Percentiles rank a stretch among this genome's conserved stretches.
phyloP scores from a whole-genome alignment of 805 yeast genomes.

The Isabelozyma pseudorhagii region DNA sequence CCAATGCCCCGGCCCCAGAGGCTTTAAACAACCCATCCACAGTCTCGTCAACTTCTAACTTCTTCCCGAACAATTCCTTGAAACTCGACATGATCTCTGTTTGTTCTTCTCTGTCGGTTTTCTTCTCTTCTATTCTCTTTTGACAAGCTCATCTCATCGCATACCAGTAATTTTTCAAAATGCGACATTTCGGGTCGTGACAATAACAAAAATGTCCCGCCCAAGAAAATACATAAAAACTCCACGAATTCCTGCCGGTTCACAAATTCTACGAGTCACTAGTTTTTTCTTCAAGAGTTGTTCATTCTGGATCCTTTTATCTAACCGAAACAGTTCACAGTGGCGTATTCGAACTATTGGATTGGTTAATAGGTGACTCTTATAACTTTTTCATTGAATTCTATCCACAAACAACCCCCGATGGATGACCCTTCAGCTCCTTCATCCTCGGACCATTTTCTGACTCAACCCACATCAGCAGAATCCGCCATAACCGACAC shows the following conservation, averaged over 20 bases:
- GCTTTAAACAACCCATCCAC: slow-evolving; percentile 29
- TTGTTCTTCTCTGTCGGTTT: neutral
- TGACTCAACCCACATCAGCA: neutral
- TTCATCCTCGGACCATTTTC: no score
- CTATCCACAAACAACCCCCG: neutral
- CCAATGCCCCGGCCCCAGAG: slow-evolving; percentile 46
- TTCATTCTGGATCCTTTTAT: no score
- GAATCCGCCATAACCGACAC: neutral
- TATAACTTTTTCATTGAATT: no score
- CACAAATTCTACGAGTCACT: neutral
- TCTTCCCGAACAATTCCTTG: slow-evolving; percentile 29
- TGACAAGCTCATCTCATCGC: neutral
- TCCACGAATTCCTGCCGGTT: neutral
- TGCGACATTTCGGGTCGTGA: no score
- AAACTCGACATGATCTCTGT: slow-evolving; percentile 31
- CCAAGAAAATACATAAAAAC: neutral
- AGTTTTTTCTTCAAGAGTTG: no score
- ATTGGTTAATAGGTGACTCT: no score
- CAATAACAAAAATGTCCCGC: no score
- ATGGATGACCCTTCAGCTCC: neutral
- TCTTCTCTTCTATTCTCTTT: neutral
- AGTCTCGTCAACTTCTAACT: slow-evolving; percentile 19
- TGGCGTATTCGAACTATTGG: no score
- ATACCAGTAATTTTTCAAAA: no score
- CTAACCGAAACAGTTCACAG: no score